Conservation (phyloP, 768 basidiomycete genomes). For the Cytidiella melzeri region DNA sequence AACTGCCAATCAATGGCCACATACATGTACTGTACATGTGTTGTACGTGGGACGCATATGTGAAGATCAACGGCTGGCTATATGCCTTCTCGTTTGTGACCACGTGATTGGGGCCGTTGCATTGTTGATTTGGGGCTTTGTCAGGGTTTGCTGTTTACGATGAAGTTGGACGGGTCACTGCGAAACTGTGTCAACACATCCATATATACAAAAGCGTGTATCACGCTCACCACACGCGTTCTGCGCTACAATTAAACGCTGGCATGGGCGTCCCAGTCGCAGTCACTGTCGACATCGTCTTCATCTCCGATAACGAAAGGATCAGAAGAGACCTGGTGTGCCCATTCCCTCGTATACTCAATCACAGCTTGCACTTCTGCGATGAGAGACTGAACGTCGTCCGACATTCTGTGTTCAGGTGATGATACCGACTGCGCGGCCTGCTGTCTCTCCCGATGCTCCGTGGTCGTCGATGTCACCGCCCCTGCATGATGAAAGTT, state of each 20-base stretch:
- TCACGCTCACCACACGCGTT: too few species aligned
- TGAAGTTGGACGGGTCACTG: too few species aligned
- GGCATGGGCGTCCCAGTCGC: neutral
- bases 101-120: too few species aligned
- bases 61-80: too few species aligned
- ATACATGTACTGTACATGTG: too few species aligned
- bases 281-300: constrained; percentile 5
- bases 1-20: too few species aligned
- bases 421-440: neutral
- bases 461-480: neutral
- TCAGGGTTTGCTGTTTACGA: too few species aligned
- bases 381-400: neutral
- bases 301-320: constrained; percentile 12
- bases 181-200: too few species aligned
- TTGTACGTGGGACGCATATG: too few species aligned
- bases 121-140: too few species aligned
- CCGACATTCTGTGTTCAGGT: neutral
- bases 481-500: constrained; percentile 5
- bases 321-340: neutral
- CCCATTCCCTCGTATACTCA: constrained; percentile 2
- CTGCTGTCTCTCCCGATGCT: neutral
- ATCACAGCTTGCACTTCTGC: constrained; percentile 8
- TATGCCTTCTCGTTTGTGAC: too few species aligned
- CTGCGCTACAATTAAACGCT: neutral
- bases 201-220: too few species aligned